Conservation (phyloP, 1,284 basidiomycete species). For the Mycena citricolor region DNA sequence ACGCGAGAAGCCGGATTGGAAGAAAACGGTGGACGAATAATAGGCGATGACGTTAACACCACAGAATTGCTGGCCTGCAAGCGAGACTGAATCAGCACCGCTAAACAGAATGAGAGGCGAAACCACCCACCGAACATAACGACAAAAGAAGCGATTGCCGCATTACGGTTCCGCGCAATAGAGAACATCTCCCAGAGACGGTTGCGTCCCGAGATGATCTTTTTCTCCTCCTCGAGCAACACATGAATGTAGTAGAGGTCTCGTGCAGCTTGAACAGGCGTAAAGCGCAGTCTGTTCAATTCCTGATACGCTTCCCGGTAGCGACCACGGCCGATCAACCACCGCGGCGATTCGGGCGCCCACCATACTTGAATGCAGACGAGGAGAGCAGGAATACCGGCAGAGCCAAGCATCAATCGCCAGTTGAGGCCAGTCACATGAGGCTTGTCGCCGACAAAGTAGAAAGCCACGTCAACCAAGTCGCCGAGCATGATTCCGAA, state of each 20-base stretch:
- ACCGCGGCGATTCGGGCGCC: conserved; percentile 62
- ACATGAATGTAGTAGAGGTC: conserved; percentile 70
- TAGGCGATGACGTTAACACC: conserved; percentile 66
- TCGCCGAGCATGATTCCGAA: conserved; percentile 68
- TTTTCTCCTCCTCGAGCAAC: conserved; percentile 59
- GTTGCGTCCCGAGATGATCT: conserved; percentile 33
- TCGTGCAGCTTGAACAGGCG: conserved; percentile 66
- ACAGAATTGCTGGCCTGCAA: conserved; percentile 47
- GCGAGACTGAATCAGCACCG: neutral
- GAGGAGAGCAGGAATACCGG: conserved; percentile 55
- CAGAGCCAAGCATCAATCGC: conserved; percentile 62
- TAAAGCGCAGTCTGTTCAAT: conserved; percentile 59
- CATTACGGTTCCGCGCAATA: conserved; percentile 46
- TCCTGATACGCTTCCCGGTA: conserved; percentile 62
- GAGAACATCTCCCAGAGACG: conserved; percentile 21
- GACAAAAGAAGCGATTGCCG: conserved; percentile 61
- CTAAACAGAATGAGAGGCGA: neutral
- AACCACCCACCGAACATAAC: conserved; percentile 59
- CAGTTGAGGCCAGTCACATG: conserved; percentile 56
- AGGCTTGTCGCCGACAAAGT: conserved; percentile 42
- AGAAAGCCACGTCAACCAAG: conserved; percentile 52
- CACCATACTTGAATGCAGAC: conserved; percentile 52
- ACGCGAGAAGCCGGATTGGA: conserved; percentile 46
- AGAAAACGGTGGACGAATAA: conserved; percentile 62
- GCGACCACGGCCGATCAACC: conserved; percentile 66